These are phyloP conservation scores for Aspergillus ellipticus DNA, from an alignment of 495 filamentous ascomycete species.

Conservation along the genomic window DNA sequence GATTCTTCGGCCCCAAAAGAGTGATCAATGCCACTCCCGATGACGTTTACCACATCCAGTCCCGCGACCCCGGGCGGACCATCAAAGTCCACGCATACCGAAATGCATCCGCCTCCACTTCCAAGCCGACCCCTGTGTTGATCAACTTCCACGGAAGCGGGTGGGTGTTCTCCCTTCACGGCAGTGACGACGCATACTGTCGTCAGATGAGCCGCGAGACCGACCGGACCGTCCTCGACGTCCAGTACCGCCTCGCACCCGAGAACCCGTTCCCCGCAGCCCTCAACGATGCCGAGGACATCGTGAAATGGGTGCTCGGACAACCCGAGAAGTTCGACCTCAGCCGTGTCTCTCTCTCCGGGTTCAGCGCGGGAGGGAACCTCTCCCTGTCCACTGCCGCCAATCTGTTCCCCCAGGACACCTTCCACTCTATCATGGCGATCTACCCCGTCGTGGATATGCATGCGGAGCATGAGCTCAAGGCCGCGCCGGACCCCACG, in stretches of 20 bases:
- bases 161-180: conserved; percentile 40
- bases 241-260: conserved; percentile 75
- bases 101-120: conserved; percentile 10
- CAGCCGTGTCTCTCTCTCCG: conserved; percentile 36
- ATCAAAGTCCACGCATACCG: conserved; percentile 47
- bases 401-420: conserved; percentile 34
- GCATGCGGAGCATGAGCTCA: conserved; percentile 15
- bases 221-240: conserved; percentile 42
- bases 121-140: conserved; percentile 35
- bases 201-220: conserved; percentile 32
- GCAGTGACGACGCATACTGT: conserved; percentile 41
- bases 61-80: conserved; percentile 37
- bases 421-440: conserved; percentile 37
- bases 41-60: conserved; percentile 36
- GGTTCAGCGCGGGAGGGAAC: conserved; percentile 46
- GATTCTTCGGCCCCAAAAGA: conserved; percentile 5
- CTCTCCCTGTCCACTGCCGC: conserved; percentile 38
- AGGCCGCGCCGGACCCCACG: conserved; percentile 23
- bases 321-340: conserved; percentile 32
- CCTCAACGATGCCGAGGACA: conserved; percentile 62
- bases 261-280: conserved; percentile 75
- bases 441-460: conserved; percentile 43
- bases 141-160: conserved; percentile 46
- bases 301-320: conserved; percentile 30
- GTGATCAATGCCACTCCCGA: conserved; percentile 25